Percentiles rank a stretch among this genome's conserved stretches.
Evolutionary conservation across 108 stramenopile genomes (phyloP).

Genomic region (Licmophora abbreviata): DNA sequence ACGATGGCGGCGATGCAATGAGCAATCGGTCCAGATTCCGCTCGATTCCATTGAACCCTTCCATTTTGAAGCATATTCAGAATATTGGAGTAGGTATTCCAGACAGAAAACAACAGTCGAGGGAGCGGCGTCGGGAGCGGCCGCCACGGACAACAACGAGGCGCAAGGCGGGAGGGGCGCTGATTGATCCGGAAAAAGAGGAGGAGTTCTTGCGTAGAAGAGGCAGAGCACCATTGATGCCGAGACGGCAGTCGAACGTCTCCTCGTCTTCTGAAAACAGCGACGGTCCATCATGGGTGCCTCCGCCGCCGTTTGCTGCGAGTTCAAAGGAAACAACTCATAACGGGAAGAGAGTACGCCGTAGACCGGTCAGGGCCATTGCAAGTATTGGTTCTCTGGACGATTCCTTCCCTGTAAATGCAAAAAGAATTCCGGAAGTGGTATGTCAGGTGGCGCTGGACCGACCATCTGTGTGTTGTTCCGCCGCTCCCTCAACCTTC

Average conservation of each 20-base stretch:
- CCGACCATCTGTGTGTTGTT: neutral
- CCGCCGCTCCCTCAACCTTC: neutral
- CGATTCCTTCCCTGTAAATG: conserved; percentile 32
- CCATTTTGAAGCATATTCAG: conserved; percentile 51
- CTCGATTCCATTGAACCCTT: conserved; percentile 41
- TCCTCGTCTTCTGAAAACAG: conserved; percentile 7
- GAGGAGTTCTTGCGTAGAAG: neutral
- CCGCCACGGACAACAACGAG: conserved; percentile 2
- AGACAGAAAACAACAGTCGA: conserved; percentile 6
- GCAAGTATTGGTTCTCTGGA: conserved; percentile 33
- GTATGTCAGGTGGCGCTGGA: conserved; percentile 1
- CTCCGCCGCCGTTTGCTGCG: conserved; percentile 37
- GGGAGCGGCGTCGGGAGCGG: conserved; percentile 11
- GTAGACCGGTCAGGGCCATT: conserved; percentile 41
- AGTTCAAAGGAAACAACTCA: neutral
- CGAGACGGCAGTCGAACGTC: conserved; percentile 9
- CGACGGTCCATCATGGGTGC: conserved; percentile 18
- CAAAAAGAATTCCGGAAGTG: conserved; percentile 34
- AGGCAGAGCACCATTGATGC: neutral
- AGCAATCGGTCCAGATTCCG: conserved; percentile 26
- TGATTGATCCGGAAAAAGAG: conserved; percentile 19
- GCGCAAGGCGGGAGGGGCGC: conserved; percentile 6
- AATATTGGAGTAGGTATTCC: conserved; percentile 54
- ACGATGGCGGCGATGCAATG: neutral
- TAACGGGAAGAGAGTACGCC: conserved; percentile 14